Base-by-base conservation (phyloP, 2,329 filamentous ascomycete genomes). In the Macrophomina phaseolina region DNA sequence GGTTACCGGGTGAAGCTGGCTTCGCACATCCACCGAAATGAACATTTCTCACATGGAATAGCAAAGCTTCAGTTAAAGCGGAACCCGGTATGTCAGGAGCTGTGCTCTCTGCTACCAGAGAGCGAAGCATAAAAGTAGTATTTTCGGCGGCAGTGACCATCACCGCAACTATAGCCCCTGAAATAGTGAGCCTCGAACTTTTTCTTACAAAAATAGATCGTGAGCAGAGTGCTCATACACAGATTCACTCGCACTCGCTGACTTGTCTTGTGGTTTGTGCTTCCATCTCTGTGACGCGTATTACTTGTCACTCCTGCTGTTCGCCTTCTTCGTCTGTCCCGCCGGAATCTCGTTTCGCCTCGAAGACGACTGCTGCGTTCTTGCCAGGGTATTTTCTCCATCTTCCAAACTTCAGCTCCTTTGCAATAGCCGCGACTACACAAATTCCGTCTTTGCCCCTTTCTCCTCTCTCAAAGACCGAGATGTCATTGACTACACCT, bases 351-450 rank as follows among this genome's bases (percentile, higher is more conserved):
- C 71, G 73, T 8, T 91, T 87, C 40, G 97, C 87, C 76, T 97
- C 93, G 75, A 97, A 96, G 9, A 97, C 86, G 30, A 95, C 86
- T n/a, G 91, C 91, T 6, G 92, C 92, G 75, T 97, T 97, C 70
- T 89, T 90, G 4, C 89, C 92, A 67, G 74, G 76, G 30, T 82
- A 79, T 5, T 85, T 78, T 67, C 85, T 85, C 93, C 93, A 98
- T 69, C 91, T 85, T 4, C 93, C 95, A 49, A 97, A 82, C 52
- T 93, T 87, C 78, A 94, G 91, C 79, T 97, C 92, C 74, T 91
- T 94, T 42, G 92, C 93, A 1, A 97, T 86, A 16, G 90, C 95
- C n/a, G 89, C 92, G 12, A 96, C 89, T 34, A 98, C 86, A 72
- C 92, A 94, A 1, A 97, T 79, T 0, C 93, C 93, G 52, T 83